Evolutionary conservation across 2,329 filamentous ascomycete genomes (phyloP).

Genomic region (Verticillium klebahnii): DNA sequence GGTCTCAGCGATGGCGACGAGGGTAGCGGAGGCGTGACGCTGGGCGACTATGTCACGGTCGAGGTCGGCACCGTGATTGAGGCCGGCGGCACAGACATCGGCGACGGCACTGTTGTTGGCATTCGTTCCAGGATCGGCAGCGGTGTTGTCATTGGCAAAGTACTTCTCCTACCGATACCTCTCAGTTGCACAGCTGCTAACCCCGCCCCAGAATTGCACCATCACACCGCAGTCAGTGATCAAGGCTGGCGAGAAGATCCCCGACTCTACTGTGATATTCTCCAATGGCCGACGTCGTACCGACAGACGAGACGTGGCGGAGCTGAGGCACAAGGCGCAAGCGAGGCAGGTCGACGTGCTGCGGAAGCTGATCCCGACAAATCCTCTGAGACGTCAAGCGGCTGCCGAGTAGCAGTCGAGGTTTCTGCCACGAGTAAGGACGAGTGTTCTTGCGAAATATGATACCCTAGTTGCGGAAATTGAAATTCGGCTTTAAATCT

Average conservation of each 20-base stretch:
- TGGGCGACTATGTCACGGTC: slow-evolving; percentile 58
- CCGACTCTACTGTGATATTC: slow-evolving; percentile 66
- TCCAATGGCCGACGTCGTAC: slow-evolving; percentile 54
- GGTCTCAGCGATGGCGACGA: slow-evolving; percentile 36
- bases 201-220: slow-evolving; percentile 57
- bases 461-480: neutral
- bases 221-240: slow-evolving; percentile 62
- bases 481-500: too few relatives aligned
- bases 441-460: neutral
- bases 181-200: slow-evolving; percentile 1
- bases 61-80: slow-evolving; percentile 59
- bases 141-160: slow-evolving; percentile 59
- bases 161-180: slow-evolving; percentile 18
- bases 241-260: slow-evolving; percentile 50
- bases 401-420: neutral
- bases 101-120: slow-evolving; percentile 57
- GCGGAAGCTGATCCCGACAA: slow-evolving; percentile 61
- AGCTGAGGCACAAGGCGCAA: slow-evolving; percentile 59
- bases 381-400: slow-evolving; percentile 44
- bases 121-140: slow-evolving; percentile 55
- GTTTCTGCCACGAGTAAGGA: neutral
- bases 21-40: slow-evolving; percentile 43
- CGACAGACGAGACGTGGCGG: slow-evolving; percentile 57
- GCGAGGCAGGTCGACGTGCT: slow-evolving; percentile 65
- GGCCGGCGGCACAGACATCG: slow-evolving; percentile 56